These are phyloP conservation scores for Leptomonas seymouri DNA, from an alignment of 208 protist species.

Conservation along the genomic window DNA sequence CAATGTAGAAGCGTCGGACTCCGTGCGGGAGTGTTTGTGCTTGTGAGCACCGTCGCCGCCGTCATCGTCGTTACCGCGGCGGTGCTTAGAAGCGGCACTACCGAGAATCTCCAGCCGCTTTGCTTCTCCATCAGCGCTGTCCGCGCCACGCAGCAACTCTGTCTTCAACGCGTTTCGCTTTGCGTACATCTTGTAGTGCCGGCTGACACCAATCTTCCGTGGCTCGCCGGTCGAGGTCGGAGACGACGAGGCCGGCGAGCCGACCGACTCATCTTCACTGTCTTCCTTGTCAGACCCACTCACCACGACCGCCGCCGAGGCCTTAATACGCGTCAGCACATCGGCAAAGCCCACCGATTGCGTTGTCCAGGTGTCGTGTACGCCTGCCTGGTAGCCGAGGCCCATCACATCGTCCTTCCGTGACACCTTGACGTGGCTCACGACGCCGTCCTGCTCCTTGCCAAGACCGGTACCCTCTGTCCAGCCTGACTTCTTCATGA, in stretches of 20 bases:
- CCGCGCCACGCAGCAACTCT: slow-evolving; percentile 57
- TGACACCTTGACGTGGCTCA: slow-evolving; percentile 86
- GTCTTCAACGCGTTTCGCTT: slow-evolving; percentile 88
- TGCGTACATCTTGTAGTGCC: slow-evolving; percentile 81
- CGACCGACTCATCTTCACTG: slow-evolving; percentile 4
- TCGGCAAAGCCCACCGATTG: slow-evolving; percentile 90
- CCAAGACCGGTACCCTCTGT: slow-evolving; percentile 89
- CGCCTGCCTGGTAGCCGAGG: slow-evolving; percentile 81
- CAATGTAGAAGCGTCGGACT: slow-evolving; percentile 40
- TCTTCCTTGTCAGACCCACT: slow-evolving; percentile 38
- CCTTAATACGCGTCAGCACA: slow-evolving; percentile 78
- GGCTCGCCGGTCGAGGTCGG: slow-evolving; percentile 19
- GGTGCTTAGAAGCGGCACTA: slow-evolving; percentile 47
- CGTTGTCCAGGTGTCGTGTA: slow-evolving; percentile 84
- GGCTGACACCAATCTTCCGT: slow-evolving; percentile 43
- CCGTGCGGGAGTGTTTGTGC: not conserved
- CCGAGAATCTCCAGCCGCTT: slow-evolving; percentile 69
- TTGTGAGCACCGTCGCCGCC: not conserved
- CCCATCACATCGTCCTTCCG: slow-evolving; percentile 90
- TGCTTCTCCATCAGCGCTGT: slow-evolving; percentile 36
- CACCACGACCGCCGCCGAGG: slow-evolving; percentile 19
- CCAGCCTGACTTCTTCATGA: slow-evolving; percentile 93
- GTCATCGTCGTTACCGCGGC: slow-evolving; percentile 14
- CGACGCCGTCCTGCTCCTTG: slow-evolving; percentile 79
- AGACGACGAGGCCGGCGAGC: slow-evolving; percentile 16